Conservation (phyloP, 495 filamentous ascomycete species). For the Rusavskia elegans region DNA sequence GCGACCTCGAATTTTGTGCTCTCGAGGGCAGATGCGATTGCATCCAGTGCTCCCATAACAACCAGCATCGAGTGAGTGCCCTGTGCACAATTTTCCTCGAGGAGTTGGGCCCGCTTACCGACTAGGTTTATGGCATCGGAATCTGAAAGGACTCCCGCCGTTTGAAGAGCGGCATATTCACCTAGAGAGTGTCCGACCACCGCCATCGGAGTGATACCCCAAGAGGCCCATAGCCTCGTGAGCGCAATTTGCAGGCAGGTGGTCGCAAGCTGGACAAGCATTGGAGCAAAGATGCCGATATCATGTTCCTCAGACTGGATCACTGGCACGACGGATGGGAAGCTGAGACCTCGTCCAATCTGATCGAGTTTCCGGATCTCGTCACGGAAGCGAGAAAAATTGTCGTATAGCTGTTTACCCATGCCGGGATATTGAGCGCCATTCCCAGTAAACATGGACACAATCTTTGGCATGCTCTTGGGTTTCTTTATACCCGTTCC, state of each 20-base stretch:
- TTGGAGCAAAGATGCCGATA: constrained; percentile 37
- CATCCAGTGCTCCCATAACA: constrained; percentile 6
- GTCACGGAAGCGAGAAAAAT: constrained; percentile 46
- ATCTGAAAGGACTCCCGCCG: constrained; percentile 55
- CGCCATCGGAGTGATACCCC: constrained; percentile 49
- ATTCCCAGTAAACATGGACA: constrained; percentile 35
- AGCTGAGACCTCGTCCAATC: constrained; percentile 50
- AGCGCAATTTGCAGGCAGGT: constrained; percentile 57
- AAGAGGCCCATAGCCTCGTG: constrained; percentile 49
- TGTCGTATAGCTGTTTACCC: constrained; percentile 52
- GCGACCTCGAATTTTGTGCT: too few relatives aligned
- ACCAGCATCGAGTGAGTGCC: constrained; percentile 46
- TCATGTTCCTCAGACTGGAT: constrained; percentile 37
- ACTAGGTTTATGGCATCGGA: constrained; percentile 57
- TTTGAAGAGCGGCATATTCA: constrained; percentile 61
- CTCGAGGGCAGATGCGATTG: too few relatives aligned
- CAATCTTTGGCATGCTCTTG: constrained; percentile 28
- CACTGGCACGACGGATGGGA: constrained; percentile 50
- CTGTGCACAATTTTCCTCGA: constrained; percentile 45
- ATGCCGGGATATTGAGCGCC: constrained; percentile 43
- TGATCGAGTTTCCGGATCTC: constrained; percentile 55
- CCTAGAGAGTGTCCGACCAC: constrained; percentile 61
- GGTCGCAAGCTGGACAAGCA: constrained; percentile 49
- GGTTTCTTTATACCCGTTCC: constrained; percentile 24
- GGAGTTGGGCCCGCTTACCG: constrained; percentile 47